Evolutionary conservation across 1,284 basidiomycete species (phyloP), one percentile per base, ranked within the genome.

Genomic region (Papiliotrema terrestris): DNA sequence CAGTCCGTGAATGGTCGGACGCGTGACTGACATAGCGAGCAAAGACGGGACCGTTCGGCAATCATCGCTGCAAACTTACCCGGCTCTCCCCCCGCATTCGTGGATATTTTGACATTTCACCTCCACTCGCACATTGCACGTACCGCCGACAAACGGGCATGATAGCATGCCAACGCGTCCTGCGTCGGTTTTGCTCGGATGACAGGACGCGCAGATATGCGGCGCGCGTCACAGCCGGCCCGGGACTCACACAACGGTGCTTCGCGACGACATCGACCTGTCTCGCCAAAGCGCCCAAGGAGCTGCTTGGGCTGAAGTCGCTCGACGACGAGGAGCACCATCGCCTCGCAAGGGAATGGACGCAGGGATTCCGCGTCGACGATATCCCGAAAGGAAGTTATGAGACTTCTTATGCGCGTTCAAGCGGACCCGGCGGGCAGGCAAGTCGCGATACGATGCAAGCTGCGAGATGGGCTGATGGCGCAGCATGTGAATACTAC

Each of bases 401-500:
- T 42, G 60, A 65, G n/a, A 62, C 68, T 9, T 58, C 60, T 6
- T 72, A 69, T 48, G 67, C 67, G 19, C 59, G 74, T 32, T 73
- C 71, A 2, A 70, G 67, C 39, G 75, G 75, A 4, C 74, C 75
- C 0, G 75, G 75, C 19, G 75, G 75, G 8, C 75, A 77, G 63
- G 72, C 73, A 48, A 51, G 66, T 61, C 14, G 13, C 22, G 44
- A 35, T 2, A 2, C 5, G 26, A 14, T 17, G 19, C 11, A 22
- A 23, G 19, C 32, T 35, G 51, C 5, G 3, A 32, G 42, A 5
- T 39, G 26, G 20, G 29, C 17, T 29, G 15, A 19, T 5, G 2
- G 8, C 25, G 17, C 48, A 74, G 69, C 75, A 77, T 58, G 75
- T 77, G 17, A 77, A 77, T 55, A 77, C 74, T 61, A 73, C 75